A percentile compares a stretch with the other conserved stretches of the same genome.
These are phyloP conservation scores for Globisporangium alternatum DNA, from an alignment of 352 stramenopile genomes.

Conservation along the genomic window DNA sequence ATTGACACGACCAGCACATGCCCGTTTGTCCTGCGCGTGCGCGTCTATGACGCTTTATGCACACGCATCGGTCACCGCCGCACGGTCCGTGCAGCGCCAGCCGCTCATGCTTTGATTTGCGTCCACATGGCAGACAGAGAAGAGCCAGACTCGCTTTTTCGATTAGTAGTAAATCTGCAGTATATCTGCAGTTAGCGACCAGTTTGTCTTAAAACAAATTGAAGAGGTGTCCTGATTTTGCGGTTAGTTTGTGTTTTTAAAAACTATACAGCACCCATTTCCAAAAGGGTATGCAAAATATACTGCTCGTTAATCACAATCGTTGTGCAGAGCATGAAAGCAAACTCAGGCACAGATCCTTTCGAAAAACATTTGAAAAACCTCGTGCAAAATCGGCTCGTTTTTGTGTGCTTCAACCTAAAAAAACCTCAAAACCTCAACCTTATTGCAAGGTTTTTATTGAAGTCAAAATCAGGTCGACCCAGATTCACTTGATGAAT, in stretches of 20 bases:
- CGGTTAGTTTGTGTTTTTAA: not conserved
- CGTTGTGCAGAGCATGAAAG: not conserved
- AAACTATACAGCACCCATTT: not conserved
- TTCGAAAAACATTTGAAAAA: not conserved
- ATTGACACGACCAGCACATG: not conserved
- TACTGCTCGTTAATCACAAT: not conserved
- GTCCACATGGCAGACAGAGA: not conserved
- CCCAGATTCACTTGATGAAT: slow-evolving; percentile 14
- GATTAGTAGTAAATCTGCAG: not conserved
- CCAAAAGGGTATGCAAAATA: not conserved
- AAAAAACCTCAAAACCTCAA: slow-evolving; percentile 11
- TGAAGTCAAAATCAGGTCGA: slow-evolving; percentile 14
- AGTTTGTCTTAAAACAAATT: not conserved
- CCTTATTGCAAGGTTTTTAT: slow-evolving; percentile 4
- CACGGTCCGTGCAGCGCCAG: slow-evolving; percentile 2
- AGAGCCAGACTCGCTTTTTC: not conserved
- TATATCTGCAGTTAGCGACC: not conserved
- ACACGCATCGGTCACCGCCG: not conserved
- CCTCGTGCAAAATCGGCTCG: not conserved
- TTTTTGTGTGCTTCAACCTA: slow-evolving; percentile 15
- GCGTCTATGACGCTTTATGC: slow-evolving; percentile 1
- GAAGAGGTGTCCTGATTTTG: not conserved
- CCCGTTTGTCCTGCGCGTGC: slow-evolving; percentile 4
- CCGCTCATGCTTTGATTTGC: not conserved
- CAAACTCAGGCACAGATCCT: not conserved